phyloP scores from a whole-genome alignment of 73 alveolate genomes.

The Loxodes magnus region DNA sequence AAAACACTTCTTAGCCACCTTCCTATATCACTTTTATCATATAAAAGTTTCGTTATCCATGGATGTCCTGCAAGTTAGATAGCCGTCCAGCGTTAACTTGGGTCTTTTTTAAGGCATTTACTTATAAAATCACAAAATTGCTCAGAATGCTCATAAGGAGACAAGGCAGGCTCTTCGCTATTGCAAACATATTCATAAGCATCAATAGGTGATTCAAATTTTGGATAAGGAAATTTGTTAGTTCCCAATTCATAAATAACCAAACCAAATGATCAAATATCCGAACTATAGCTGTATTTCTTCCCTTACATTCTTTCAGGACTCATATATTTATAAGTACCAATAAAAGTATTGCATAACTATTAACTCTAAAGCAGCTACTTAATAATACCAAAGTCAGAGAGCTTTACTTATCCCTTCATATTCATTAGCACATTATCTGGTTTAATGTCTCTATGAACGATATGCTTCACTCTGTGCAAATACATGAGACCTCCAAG shows the following conservation, averaged over 20 bases:
- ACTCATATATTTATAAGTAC: slow-evolving; percentile 86
- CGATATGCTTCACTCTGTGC: slow-evolving; percentile 65
- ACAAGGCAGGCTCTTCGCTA: slow-evolving; percentile 46
- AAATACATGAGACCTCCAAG: slow-evolving; percentile 75
- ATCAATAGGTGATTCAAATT: slow-evolving; percentile 43
- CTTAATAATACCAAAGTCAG: slow-evolving; percentile 94
- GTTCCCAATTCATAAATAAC: slow-evolving; percentile 82
- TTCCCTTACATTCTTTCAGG: slow-evolving; percentile 98
- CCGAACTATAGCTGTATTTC: slow-evolving; percentile 74
- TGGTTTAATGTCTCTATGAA: slow-evolving; percentile 97
- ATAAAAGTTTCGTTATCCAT: slow-evolving; percentile 14
- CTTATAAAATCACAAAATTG: slow-evolving; percentile 72
- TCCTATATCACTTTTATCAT: not conserved
- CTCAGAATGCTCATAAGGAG: slow-evolving; percentile 33
- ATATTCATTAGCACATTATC: slow-evolving; percentile 84
- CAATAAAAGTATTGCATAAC: slow-evolving; percentile 75
- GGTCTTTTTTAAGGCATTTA: slow-evolving; percentile 59
- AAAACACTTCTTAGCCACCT: no score
- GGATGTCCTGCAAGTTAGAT: slow-evolving; percentile 65
- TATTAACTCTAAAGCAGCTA: slow-evolving; percentile 51
- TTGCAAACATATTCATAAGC: slow-evolving; percentile 42
- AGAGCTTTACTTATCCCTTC: slow-evolving; percentile 87
- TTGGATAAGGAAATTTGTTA: slow-evolving; percentile 81
- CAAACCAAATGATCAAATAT: slow-evolving; percentile 92
- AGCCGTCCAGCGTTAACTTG: slow-evolving; percentile 59